A percentile compares a stretch with the other conserved stretches of the same genome.
These are phyloP conservation scores for Syncephalastrum monosporum DNA, from an alignment of 371 early-diverging fungal genomes.

Conservation along the genomic window DNA sequence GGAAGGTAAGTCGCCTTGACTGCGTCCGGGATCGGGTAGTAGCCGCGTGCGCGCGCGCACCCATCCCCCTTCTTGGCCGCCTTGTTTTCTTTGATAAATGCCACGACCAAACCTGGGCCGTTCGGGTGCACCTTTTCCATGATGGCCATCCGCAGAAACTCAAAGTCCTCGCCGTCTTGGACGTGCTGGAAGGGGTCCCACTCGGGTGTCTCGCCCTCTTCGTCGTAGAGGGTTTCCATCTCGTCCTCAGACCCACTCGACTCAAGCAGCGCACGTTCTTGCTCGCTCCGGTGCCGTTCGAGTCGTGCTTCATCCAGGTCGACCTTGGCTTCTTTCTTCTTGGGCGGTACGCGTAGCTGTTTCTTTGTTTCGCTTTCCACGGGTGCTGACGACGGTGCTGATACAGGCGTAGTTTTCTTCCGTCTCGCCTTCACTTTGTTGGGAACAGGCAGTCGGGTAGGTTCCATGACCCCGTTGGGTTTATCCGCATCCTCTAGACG, in stretches of 20 bases:
- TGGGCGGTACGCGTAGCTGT: neutral
- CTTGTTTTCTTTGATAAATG: constrained; percentile 16
- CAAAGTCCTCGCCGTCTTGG: constrained; percentile 55
- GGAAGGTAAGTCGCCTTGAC: constrained; percentile 69
- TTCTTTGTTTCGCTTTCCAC: neutral
- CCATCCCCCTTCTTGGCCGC: constrained; percentile 50
- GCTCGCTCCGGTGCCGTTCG: constrained; percentile 6
- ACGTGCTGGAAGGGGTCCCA: constrained; percentile 46
- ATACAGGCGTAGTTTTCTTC: too few relatives aligned
- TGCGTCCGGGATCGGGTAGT: constrained; percentile 62
- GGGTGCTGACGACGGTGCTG: neutral
- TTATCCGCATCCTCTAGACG: too few relatives aligned
- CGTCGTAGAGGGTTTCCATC: constrained; percentile 14
- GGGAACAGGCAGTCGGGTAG: too few relatives aligned
- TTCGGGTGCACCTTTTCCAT: constrained; percentile 28
- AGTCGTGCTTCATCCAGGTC: constrained; percentile 11
- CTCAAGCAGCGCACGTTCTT: constrained; percentile 14
- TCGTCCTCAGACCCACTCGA: constrained; percentile 15
- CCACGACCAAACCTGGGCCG: constrained; percentile 12
- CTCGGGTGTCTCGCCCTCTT: constrained; percentile 11
- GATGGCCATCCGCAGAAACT: constrained; percentile 50
- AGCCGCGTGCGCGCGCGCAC: constrained; percentile 80
- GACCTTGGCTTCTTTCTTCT: neutral
- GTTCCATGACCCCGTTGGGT: too few relatives aligned
- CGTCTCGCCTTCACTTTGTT: too few relatives aligned